Percentiles rank a stretch among this genome's conserved stretches.
Evolutionary conservation across 176 grass and related monocot genomes (phyloP).

Genomic region (Paspalum notatum): DNA sequence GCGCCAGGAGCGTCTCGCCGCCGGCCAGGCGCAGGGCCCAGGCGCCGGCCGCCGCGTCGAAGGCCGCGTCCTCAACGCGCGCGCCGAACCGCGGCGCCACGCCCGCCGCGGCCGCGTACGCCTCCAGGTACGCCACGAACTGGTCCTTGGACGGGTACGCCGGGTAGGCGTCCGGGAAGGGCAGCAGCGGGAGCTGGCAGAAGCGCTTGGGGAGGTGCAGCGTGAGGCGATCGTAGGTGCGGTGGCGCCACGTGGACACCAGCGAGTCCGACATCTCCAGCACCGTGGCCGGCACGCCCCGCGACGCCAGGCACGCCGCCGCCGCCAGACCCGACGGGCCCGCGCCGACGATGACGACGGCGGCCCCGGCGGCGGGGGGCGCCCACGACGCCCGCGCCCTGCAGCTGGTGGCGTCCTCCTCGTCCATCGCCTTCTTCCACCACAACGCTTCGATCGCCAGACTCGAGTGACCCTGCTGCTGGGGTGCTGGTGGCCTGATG

Average conservation of each 20-base stretch:
- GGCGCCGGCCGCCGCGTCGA: constrained; percentile 45
- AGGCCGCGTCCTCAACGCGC: constrained; percentile 59
- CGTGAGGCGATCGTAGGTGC: constrained; percentile 87
- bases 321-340: constrained; percentile 87
- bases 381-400: constrained; percentile 36
- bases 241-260: constrained; percentile 85
- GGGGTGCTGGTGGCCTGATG: background rate
- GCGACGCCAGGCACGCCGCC: constrained; percentile 73
- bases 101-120: constrained; percentile 57
- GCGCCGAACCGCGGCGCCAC: constrained; percentile 68
- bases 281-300: constrained; percentile 69
- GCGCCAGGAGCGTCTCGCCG: constrained; percentile 50
- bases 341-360: constrained; percentile 78
- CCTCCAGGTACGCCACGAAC: constrained; percentile 86
- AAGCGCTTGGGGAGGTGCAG: constrained; percentile 95
- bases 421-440: background rate
- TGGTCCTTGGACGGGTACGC: constrained; percentile 84
- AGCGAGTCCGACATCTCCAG: constrained; percentile 83
- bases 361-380: too few species aligned
- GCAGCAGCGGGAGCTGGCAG: constrained; percentile 85
- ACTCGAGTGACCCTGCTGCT: background rate
- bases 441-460: too few species aligned
- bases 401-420: too few species aligned
- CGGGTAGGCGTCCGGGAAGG: constrained; percentile 71
- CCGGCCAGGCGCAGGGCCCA: constrained; percentile 63